Evolutionary conservation across 2,329 filamentous ascomycete species (phyloP).

Genomic region (Salinomyces thailandicus): DNA sequence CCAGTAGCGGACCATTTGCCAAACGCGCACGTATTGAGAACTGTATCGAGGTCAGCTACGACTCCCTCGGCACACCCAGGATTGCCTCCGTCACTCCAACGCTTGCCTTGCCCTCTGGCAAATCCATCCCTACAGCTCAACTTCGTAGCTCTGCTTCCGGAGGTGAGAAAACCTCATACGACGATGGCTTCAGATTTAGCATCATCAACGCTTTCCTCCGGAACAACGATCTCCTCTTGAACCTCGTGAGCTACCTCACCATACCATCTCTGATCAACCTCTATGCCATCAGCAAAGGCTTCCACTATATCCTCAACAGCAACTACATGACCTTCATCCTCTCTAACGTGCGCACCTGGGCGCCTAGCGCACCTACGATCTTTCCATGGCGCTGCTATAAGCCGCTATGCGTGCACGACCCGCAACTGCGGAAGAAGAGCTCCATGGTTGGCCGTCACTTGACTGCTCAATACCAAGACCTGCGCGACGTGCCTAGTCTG

Average conservation of each 20-base stretch:
- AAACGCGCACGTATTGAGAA: constrained; percentile 13
- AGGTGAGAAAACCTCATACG: not conserved
- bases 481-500: constrained; percentile 51
- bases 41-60: constrained; percentile 16
- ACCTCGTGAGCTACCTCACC: constrained; percentile 45
- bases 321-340: constrained; percentile 51
- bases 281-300: constrained; percentile 53
- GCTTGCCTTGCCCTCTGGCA: constrained; percentile 5
- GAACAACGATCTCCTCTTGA: constrained; percentile 42
- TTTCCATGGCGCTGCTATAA: constrained; percentile 54
- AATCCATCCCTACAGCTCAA: constrained; percentile 2
- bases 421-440: constrained; percentile 26
- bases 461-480: constrained; percentile 12
- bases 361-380: constrained; percentile 45
- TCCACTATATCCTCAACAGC: constrained; percentile 50
- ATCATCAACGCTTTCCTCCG: constrained; percentile 25
- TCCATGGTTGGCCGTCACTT: constrained; percentile 8
- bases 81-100: constrained; percentile 9
- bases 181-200: constrained; percentile 17
- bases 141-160: too few relatives aligned
- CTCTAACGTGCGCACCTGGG: constrained; percentile 43
- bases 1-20: constrained; percentile 3
- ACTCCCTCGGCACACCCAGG: constrained; percentile 12
- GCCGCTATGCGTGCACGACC: constrained; percentile 49
- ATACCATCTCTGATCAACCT: constrained; percentile 51